Percentiles rank a stretch among this genome's conserved stretches.
Evolutionary conservation across 2,329 filamentous ascomycete species (phyloP).

Genomic region (Waltergamsia citrina): DNA sequence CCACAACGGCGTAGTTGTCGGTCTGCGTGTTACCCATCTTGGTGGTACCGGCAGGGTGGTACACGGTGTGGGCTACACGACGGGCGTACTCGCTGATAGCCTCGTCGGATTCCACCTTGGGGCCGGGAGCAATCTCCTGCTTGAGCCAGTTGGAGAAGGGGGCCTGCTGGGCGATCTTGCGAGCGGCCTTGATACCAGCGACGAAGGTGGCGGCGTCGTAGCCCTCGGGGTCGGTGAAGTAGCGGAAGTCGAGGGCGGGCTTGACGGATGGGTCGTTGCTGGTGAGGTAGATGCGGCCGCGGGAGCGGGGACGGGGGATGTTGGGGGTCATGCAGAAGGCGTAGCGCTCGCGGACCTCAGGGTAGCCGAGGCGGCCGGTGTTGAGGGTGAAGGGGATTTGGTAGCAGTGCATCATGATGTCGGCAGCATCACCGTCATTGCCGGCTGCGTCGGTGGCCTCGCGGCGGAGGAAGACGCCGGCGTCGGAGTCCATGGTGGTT

Average conservation of each 20-base stretch:
- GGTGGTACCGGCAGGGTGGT: conserved; percentile 81
- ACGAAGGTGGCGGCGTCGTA: conserved; percentile 79
- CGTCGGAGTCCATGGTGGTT: conserved; percentile 87
- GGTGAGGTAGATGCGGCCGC: conserved; percentile 69
- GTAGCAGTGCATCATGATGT: conserved; percentile 96
- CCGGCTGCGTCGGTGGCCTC: conserved; percentile 57
- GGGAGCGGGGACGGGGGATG: conserved; percentile 73
- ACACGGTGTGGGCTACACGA: conserved; percentile 76
- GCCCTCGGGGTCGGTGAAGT: conserved; percentile 79
- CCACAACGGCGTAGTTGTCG: conserved; percentile 72
- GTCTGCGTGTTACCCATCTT: conserved; percentile 72
- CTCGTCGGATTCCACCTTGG: conserved; percentile 64
- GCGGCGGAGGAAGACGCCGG: conserved; percentile 78
- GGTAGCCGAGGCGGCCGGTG: conserved; percentile 70
- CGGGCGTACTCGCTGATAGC: conserved; percentile 75
- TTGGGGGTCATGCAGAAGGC: conserved; percentile 93
- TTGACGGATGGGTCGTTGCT: conserved; percentile 67
- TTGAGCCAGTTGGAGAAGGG: conserved; percentile 81
- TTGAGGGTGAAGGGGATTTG: conserved; percentile 89
- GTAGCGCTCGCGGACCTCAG: conserved; percentile 53
- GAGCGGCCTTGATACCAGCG: conserved; percentile 67
- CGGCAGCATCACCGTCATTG: conserved; percentile 66
- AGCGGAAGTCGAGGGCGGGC: conserved; percentile 78
- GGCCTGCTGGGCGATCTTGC: conserved; percentile 62
- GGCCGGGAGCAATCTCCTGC: conserved; percentile 71